phyloP scores from a whole-genome alignment of 139 green algal species.

The Coccomyxa sp. region DNA sequence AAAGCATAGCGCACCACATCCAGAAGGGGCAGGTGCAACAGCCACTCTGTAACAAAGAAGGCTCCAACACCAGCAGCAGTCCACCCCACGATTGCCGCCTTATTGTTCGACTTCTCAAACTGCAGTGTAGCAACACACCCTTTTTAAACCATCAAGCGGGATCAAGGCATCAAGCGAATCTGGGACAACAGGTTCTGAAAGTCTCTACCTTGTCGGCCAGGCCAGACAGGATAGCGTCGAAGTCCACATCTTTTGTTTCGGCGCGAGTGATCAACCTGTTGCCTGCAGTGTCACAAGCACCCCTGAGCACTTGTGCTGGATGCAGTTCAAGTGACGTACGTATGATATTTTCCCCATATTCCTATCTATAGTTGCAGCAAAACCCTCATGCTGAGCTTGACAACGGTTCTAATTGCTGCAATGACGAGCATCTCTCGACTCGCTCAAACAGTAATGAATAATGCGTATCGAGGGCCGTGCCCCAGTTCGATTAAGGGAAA shows the following conservation, averaged over 20 bases:
- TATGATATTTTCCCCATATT: too few relatives aligned
- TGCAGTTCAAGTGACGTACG: too few relatives aligned
- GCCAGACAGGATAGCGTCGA: constrained; percentile 3
- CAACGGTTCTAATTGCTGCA: too few relatives aligned
- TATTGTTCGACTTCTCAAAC: constrained; percentile 60
- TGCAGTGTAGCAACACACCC: constrained; percentile 5
- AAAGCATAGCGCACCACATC: constrained; percentile 40
- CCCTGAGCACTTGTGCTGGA: too few relatives aligned
- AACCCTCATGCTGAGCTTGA: too few relatives aligned
- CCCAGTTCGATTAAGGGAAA: too few relatives aligned
- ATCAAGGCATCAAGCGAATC: background rate
- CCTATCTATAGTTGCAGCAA: too few relatives aligned
- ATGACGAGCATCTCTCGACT: too few relatives aligned
- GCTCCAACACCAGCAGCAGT: constrained; percentile 34
- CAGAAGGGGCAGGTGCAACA: constrained; percentile 67
- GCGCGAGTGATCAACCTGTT: background rate
- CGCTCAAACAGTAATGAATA: too few relatives aligned
- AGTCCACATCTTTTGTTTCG: background rate
- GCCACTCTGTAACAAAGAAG: constrained; percentile 51
- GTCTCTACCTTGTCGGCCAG: constrained; percentile 9
- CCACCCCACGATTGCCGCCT: constrained; percentile 50
- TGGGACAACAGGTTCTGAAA: background rate
- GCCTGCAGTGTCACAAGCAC: background rate
- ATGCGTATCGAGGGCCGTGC: too few relatives aligned
- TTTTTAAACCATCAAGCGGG: background rate